Base-by-base conservation (phyloP, 306 rosid genomes). In the Cucurbita ficifolia region DNA sequence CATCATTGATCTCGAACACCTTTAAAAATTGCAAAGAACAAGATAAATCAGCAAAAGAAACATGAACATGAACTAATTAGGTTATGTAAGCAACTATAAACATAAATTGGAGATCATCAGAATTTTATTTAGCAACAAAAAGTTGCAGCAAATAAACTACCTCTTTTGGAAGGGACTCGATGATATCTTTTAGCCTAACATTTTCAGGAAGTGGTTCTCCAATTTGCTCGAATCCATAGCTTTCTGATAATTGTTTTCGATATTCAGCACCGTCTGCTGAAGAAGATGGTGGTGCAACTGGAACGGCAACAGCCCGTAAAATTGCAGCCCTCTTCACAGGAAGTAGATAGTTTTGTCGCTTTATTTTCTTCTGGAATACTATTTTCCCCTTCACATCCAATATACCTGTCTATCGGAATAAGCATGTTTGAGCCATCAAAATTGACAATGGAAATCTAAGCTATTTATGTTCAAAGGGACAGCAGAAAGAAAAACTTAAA, bases 1-100 rank as follows among this genome's bases (percentile, higher is more conserved):
- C 79, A 38, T 91, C 86, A 78, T 94, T 85, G 82, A 91, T 88
- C 87, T 89, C 96, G 77, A 93, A 94, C 35, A 94, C 97, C 97
- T 94, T 62, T 33, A 45, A 77, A 46, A 56, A 58, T 16, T 49
- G 9, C 71, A 79, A 38, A 21, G 50, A 71, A 69, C 17, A 75
- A 52, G 49, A 75, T 50, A 72, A 19, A 72, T 72, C 29, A 73
- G 36, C 8, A 38, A 55, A 22, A 55, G n/a, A 59, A 59, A 38
- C 69, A 61, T 4, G 24, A 61, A 3, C 24, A 4, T 61, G 10
- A 7, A 18, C 45, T 33, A 60, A 35, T 21, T 14, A 7, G 71
- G 58, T 24, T 46, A 69, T 13, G 55, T 68, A 68, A 68, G 42
- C 1, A 46, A 43, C 39, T 14, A 24, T 24, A 46, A 24, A 16